A percentile compares a stretch with the other conserved stretches of the same genome.
Evolutionary conservation across 2,329 filamentous ascomycete genomes (phyloP).

Genomic region (Tolypocladium paradoxum): DNA sequence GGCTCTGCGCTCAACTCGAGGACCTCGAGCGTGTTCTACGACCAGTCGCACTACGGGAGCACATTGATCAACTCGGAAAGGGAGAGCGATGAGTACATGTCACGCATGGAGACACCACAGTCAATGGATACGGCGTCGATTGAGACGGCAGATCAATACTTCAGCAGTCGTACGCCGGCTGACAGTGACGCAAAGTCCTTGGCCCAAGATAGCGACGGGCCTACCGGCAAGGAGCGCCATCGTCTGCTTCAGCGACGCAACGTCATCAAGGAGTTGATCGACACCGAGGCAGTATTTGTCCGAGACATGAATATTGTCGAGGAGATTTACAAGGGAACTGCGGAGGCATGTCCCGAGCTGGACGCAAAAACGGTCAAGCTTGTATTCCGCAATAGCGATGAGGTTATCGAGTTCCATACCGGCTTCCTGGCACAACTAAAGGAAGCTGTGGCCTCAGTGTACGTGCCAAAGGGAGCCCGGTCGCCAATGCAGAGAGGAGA

Average conservation of each 20-base stretch:
- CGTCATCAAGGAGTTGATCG: constrained; percentile 82
- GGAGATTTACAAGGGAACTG: constrained; percentile 94
- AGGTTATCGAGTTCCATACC: constrained; percentile 80
- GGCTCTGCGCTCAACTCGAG: constrained; percentile 27
- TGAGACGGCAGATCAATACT: constrained; percentile 29
- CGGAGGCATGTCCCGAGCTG: constrained; percentile 68
- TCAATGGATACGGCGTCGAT: constrained; percentile 37
- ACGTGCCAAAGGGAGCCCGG: constrained; percentile 49
- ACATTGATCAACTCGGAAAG: constrained; percentile 33
- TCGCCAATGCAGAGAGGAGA: constrained; percentile 30
- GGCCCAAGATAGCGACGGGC: constrained; percentile 26
- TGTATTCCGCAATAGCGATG: constrained; percentile 86
- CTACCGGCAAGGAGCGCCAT: constrained; percentile 47
- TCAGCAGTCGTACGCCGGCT: constrained; percentile 22
- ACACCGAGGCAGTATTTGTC: constrained; percentile 85
- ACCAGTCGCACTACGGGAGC: constrained; percentile 25
- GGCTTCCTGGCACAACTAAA: constrained; percentile 71
- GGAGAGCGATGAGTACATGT: constrained; percentile 33
- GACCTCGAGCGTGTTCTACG: constrained; percentile 29
- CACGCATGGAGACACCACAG: constrained; percentile 31
- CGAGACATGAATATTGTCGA: constrained; percentile 95
- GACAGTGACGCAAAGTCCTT: constrained; percentile 26
- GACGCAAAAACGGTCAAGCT: constrained; percentile 76
- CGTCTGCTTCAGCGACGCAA: constrained; percentile 72
- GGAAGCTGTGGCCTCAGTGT: constrained; percentile 67